A percentile compares a stretch with the other conserved stretches of the same genome.
Conservation (phyloP, 1,284 basidiomycete species). For the Rhodotorula glutinis region DNA sequence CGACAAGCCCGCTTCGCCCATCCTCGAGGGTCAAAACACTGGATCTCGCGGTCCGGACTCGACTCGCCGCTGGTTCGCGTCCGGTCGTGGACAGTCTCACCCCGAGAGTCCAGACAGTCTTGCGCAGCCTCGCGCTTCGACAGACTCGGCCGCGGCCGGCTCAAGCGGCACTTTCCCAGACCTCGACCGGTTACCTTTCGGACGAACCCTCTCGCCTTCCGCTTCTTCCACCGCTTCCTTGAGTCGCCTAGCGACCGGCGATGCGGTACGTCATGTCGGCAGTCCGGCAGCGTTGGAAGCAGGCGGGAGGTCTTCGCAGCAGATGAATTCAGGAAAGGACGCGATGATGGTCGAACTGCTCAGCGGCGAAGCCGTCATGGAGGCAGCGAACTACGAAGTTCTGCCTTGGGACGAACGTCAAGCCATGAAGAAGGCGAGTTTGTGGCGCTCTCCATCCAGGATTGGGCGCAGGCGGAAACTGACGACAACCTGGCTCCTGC, state of each 20-base stretch:
- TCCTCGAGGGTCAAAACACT: no score
- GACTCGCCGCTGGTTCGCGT: no score
- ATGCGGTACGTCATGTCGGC: neutral
- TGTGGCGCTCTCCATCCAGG: no score
- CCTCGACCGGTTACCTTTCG: constrained; percentile 19
- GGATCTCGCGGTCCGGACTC: no score
- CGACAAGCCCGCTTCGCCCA: no score
- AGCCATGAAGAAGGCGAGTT: constrained; percentile 35
- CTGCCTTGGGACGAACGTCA: constrained; percentile 37
- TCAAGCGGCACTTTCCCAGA: constrained; percentile 1
- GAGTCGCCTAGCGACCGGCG: neutral
- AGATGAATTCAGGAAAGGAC: constrained; percentile 18
- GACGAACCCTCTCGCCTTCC: constrained; percentile 6
- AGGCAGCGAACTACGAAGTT: constrained; percentile 33
- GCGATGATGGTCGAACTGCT: constrained; percentile 36
- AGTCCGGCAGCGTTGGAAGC: neutral
- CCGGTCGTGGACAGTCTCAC: no score
- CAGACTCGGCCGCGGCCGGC: no score
- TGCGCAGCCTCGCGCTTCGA: no score
- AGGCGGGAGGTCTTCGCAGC: neutral
- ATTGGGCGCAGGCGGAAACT: neutral
- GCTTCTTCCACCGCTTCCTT: neutral
- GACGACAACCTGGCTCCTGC: no score
- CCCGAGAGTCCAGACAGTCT: no score
- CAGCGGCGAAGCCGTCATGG: constrained; percentile 33